Evolutionary conservation across 176 grass and related monocot genomes (phyloP), one percentile per base, ranked within the genome.

Genomic region (Canna indica): DNA sequence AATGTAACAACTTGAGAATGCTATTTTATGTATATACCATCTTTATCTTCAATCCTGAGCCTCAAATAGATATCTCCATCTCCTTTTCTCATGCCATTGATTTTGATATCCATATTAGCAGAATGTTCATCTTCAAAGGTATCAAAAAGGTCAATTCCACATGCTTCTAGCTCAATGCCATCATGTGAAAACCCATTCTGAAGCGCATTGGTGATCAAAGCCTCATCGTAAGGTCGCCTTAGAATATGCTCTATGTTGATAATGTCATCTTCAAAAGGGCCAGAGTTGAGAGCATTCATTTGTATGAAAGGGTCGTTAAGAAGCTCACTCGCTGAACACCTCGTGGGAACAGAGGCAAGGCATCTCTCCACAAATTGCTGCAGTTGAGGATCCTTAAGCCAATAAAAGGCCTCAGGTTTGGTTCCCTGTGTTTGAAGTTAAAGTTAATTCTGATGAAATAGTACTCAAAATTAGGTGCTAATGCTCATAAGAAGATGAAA

Each of bases 61-160:
- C 85, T 83, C 60, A 96, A 76, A 80, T 84, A 91, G 36, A 96
- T 91, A 53, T 73, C 65, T 47, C 88, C 88, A 72, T 91, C 85
- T 47, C 82, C 91, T 59, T 74, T 91, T 61, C 85, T 96, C 72
- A 70, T 88, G 44, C 91, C 91, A 73, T 88, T 86, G 42, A 91
- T 96, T 59, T 82, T 86, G 64, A 96, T 91, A 81, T 91, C 91
- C 47, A 96, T 66, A 73, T 81, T 80, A 65, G 85, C 72, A 72
- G 80, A 75, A 50, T 64, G 78, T 22, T 91, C 91, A 70, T 88
- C 88, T 72, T 91, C 85, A n/a, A n/a, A n/a, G n/a, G n/a, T n/a
- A n/a, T n/a, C n/a, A n/a, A n/a, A n/a, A n/a, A n/a, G n/a, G n/a
- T n/a, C n/a, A n/a, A n/a, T n/a, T n/a, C n/a, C n/a, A n/a, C n/a